Conservation (phyloP, 164 flowering plant genomes). For the Nymphaea colorata region DNA sequence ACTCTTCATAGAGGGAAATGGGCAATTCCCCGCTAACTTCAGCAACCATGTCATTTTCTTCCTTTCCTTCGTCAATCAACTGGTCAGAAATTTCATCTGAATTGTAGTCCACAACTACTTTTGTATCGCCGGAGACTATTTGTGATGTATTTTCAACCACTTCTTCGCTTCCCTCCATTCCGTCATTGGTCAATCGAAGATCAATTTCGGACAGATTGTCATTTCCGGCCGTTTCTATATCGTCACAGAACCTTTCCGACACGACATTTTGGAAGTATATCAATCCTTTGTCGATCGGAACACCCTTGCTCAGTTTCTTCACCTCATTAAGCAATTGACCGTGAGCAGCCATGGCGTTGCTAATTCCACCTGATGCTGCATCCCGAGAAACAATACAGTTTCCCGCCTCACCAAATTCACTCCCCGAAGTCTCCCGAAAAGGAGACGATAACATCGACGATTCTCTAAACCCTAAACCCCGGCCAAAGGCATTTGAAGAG, state of each 20-base stretch:
- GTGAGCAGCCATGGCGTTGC: background rate
- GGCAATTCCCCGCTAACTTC: background rate
- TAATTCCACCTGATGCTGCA: background rate
- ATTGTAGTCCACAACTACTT: too few species aligned
- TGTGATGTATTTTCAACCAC: too few species aligned
- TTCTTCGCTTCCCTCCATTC: too few species aligned
- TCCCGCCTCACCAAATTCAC: background rate
- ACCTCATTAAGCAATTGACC: background rate
- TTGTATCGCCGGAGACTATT: too few species aligned
- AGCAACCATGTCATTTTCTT: background rate
- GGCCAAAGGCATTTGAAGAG: background rate
- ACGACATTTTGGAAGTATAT: background rate
- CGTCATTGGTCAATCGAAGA: too few species aligned
- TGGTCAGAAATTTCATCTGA: too few species aligned
- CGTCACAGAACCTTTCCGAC: background rate
- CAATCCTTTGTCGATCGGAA: too few species aligned
- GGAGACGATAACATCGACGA: background rate
- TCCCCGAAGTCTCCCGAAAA: background rate
- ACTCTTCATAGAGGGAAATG: background rate
- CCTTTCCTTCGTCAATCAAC: background rate
- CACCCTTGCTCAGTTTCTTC: background rate
- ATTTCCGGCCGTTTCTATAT: background rate
- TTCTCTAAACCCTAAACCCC: background rate
- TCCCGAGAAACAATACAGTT: background rate
- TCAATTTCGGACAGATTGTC: background rate